Conservation (phyloP, 352 stramenopile genomes). For the Aphanomyces cochlioides region DNA sequence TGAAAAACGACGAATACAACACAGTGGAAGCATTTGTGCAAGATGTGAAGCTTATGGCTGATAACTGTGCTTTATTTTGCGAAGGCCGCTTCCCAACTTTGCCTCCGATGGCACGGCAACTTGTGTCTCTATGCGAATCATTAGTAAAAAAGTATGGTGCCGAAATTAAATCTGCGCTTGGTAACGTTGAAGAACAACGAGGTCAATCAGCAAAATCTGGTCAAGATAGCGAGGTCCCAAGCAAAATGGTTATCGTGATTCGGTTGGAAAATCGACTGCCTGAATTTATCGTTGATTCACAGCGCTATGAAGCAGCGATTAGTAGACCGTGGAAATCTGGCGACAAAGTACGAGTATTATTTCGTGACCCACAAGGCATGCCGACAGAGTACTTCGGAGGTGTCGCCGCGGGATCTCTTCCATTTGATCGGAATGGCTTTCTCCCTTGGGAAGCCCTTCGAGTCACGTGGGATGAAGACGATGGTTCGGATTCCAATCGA, state of each 20-base stretch:
- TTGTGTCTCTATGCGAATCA: slow-evolving; percentile 59
- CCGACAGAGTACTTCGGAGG: slow-evolving; percentile 70
- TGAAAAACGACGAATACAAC: slow-evolving; percentile 54
- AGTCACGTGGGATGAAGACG: slow-evolving; percentile 82
- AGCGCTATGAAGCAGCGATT: slow-evolving; percentile 61
- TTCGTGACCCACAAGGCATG: slow-evolving; percentile 61
- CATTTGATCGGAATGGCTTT: slow-evolving; percentile 54
- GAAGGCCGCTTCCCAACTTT: slow-evolving; percentile 72
- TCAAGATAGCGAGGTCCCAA: neutral
- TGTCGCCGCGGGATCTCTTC: slow-evolving; percentile 59
- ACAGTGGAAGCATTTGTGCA: slow-evolving; percentile 50
- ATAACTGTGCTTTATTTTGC: slow-evolving; percentile 78
- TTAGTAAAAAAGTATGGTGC: slow-evolving; percentile 67
- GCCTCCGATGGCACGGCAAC: slow-evolving; percentile 62
- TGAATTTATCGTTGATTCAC: slow-evolving; percentile 67
- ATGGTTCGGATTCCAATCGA: slow-evolving; percentile 71
- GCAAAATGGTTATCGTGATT: slow-evolving; percentile 42
- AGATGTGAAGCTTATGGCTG: slow-evolving; percentile 67
- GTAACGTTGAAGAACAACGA: slow-evolving; percentile 1
- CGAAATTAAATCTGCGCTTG: slow-evolving; percentile 34
- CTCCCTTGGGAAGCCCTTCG: slow-evolving; percentile 76
- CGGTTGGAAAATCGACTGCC: slow-evolving; percentile 77
- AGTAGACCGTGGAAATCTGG: slow-evolving; percentile 54
- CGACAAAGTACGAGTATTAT: slow-evolving; percentile 76
- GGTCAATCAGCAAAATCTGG: neutral